phyloP scores from a whole-genome alignment of 2,329 filamentous ascomycete species.

The Diaporthe helianthi region DNA sequence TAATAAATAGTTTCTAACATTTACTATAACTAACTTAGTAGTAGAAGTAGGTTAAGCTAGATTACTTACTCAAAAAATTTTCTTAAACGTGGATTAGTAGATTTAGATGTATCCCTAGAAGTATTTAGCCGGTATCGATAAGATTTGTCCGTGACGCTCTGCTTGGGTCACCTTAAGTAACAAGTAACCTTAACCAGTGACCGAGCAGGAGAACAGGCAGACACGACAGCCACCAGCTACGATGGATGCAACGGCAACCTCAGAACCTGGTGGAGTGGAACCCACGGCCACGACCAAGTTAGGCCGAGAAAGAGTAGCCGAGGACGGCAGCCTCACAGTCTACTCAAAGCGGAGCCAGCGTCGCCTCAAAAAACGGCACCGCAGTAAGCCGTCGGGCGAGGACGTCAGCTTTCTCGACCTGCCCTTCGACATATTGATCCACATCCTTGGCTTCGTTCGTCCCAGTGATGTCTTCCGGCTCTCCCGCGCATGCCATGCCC shows the following conservation, averaged over 20 bases:
- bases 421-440: constrained; percentile 59
- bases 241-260: neutral
- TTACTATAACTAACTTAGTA: no score
- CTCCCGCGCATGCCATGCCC: constrained; percentile 49
- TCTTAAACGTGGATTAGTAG: no score
- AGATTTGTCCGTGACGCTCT: no score
- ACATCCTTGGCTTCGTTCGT: constrained; percentile 52
- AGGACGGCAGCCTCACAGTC: constrained; percentile 38
- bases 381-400: constrained; percentile 42
- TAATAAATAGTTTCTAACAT: no score
- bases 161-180: no score
- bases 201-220: neutral
- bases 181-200: no score
- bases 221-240: neutral
- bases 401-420: constrained; percentile 52
- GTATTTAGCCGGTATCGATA: no score
- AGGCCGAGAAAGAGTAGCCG: constrained; percentile 24
- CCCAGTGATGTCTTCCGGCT: constrained; percentile 60
- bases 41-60: no score
- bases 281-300: neutral
- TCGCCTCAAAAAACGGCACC: constrained; percentile 50
- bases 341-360: constrained; percentile 62
- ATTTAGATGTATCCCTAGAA: no score
- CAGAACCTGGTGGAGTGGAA: neutral
- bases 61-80: no score